These are phyloP conservation scores for Epithemia pelagica DNA, from an alignment of 108 stramenopile species.

Conservation along the genomic window DNA sequence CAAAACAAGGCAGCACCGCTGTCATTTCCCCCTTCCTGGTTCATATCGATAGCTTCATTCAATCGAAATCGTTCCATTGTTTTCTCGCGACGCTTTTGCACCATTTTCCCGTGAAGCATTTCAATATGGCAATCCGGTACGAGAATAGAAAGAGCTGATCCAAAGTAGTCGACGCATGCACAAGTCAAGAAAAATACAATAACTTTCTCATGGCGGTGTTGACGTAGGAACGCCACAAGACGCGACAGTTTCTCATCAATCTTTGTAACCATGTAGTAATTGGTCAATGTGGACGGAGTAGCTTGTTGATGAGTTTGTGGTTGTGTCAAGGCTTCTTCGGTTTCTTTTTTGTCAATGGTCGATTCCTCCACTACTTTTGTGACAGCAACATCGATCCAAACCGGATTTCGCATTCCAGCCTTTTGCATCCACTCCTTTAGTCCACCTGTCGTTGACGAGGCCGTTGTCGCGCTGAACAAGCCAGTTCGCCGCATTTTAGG, in stretches of 20 bases:
- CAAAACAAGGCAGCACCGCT: slow-evolving; percentile 83
- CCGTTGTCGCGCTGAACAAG: slow-evolving; percentile 94
- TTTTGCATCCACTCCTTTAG: slow-evolving; percentile 77
- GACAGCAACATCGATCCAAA: slow-evolving; percentile 84
- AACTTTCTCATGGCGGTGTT: slow-evolving; percentile 74
- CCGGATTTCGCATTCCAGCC: slow-evolving; percentile 96
- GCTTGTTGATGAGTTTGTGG: slow-evolving; percentile 2
- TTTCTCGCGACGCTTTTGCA: slow-evolving; percentile 88
- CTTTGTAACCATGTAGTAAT: slow-evolving; percentile 78
- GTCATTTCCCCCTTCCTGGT: slow-evolving; percentile 1
- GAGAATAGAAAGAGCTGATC: slow-evolving; percentile 47
- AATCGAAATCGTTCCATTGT: slow-evolving; percentile 77
- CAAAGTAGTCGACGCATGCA: slow-evolving; percentile 94
- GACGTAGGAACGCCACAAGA: slow-evolving; percentile 70
- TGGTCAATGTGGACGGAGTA: slow-evolving; percentile 86
- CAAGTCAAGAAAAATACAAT: slow-evolving; percentile 97
- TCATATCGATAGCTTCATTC: slow-evolving; percentile 7
- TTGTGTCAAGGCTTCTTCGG: slow-evolving; percentile 3
- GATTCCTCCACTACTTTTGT: slow-evolving; percentile 16
- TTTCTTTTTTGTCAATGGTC: not conserved
- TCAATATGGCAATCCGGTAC: slow-evolving; percentile 47
- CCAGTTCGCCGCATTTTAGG: slow-evolving; percentile 96
- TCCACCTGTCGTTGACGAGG: slow-evolving; percentile 47
- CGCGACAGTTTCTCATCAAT: slow-evolving; percentile 81
- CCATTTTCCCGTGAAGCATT: slow-evolving; percentile 91